Evolutionary conservation across 2,329 filamentous ascomycete species (phyloP).

Genomic region (Colletotrichum incanum): DNA sequence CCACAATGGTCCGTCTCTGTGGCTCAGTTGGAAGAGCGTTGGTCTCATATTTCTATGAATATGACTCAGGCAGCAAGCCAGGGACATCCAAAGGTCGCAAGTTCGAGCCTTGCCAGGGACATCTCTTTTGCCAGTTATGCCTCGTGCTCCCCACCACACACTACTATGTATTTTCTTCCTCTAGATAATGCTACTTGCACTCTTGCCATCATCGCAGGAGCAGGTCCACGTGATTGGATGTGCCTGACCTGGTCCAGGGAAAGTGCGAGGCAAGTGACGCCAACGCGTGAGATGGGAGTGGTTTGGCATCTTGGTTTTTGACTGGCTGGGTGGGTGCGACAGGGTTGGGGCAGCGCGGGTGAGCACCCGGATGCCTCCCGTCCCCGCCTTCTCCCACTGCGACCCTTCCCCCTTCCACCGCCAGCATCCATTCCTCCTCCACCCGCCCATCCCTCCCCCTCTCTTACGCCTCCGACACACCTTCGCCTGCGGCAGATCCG

Average conservation of each 20-base stretch:
- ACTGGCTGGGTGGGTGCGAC: not conserved
- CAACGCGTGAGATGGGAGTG: conserved; percentile 4
- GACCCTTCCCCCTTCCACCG: not conserved
- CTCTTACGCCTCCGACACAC: conserved; percentile 35
- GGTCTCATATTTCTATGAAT: conserved; percentile 37
- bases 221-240: not conserved
- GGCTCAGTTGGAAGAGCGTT: conserved; percentile 43
- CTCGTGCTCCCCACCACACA: too few relatives aligned
- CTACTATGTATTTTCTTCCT: too few relatives aligned
- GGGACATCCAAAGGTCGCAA: conserved; percentile 42
- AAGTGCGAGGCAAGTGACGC: conserved; percentile 2
- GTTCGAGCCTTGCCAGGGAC: conserved; percentile 42
- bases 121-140: not conserved
- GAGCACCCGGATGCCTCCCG: conserved; percentile 30
- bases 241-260: not conserved
- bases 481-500: conserved; percentile 35
- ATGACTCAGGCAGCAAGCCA: conserved; percentile 7
- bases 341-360: not conserved
- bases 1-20: conserved; percentile 22
- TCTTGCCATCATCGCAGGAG: not conserved
- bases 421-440: not conserved
- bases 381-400: not conserved
- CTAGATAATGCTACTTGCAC: too few relatives aligned
- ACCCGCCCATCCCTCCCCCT: conserved; percentile 14
- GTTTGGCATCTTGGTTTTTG: not conserved